Evolutionary conservation across 2,329 filamentous ascomycete species (phyloP).

Genomic region (Clathrospora elynae): DNA sequence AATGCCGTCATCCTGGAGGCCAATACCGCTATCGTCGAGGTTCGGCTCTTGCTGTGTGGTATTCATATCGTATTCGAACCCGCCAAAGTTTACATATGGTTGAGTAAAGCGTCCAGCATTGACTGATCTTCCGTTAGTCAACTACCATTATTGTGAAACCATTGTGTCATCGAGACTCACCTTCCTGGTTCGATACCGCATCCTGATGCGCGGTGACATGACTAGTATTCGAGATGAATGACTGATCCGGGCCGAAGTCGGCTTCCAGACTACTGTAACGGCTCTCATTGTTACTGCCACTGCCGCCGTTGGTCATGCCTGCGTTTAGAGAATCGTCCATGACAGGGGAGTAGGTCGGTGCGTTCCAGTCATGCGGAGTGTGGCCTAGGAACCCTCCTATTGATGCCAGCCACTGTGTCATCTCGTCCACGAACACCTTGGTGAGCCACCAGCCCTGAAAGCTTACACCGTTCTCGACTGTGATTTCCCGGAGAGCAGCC

Average conservation of each 20-base stretch:
- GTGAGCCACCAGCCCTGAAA: constrained; percentile 95
- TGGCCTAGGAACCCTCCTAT: constrained; percentile 83
- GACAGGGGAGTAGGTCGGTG: constrained; percentile 35
- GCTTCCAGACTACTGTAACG: constrained; percentile 48
- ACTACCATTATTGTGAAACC: constrained; percentile 24
- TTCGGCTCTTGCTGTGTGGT: constrained; percentile 39
- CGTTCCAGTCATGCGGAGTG: constrained; percentile 37
- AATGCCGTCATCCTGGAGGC: constrained; percentile 43
- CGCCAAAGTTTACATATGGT: constrained; percentile 43
- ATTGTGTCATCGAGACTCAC: constrained; percentile 31
- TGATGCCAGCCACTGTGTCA: constrained; percentile 87
- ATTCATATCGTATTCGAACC: constrained; percentile 40
- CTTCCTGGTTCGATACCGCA: constrained; percentile 32
- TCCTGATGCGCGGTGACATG: constrained; percentile 31
- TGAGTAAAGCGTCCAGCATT: constrained; percentile 41
- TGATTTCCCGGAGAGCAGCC: constrained; percentile 79
- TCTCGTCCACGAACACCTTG: constrained; percentile 94
- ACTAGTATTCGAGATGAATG: constrained; percentile 39
- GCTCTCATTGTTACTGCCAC: constrained; percentile 47
- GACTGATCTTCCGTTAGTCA: constrained; percentile 47
- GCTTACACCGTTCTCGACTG: constrained; percentile 75
- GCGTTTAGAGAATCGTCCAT: constrained; percentile 39
- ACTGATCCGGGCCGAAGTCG: constrained; percentile 43
- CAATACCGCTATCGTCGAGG: constrained; percentile 46
- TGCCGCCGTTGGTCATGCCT: constrained; percentile 41